Evolutionary conservation across 495 filamentous ascomycete genomes (phyloP), one percentile per base, ranked within the genome.

Genomic region (Penicillium tannophilum): DNA sequence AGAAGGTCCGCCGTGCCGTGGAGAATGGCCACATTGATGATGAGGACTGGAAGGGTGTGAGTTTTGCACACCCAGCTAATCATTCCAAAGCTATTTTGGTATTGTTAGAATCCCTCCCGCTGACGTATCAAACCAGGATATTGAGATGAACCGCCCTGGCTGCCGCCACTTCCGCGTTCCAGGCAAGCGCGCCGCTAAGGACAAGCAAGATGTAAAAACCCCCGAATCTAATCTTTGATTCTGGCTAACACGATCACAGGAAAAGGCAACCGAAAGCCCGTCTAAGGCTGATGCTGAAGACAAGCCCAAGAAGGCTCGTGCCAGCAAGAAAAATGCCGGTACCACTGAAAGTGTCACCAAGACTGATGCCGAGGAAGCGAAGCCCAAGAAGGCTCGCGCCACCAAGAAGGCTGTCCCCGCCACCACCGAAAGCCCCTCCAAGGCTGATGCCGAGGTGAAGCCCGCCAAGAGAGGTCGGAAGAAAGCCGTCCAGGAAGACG

Each of bases 1-100:
- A 78, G 23, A 92, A 90, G 71, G 71, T 93, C 35, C 69, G 71
- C 54, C 75, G 75, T 26, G 89, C 85, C 16, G 53, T 95, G 9
- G 79, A 78, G 26, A 78, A 88, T 60, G 90, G 89, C 9, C 88
- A 92, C 63, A 85, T 95, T 55, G 84, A 85, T 59, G 82, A 89
- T 52, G 86, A 87, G 35, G 91, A 92, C 51, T 94, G 90, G 87
- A 86, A 82, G 6, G 88, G 90, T 0, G 90, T 93, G 79, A 76
- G 87, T 72, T 68, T 69, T 45, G 28, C 10, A 17, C 23, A 36
- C 4, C 42, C 30, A 7, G 9, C 17, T 42, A 43, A 2, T n/a
- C 30, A 8, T 9, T 49, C 17, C 19, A 24, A 6, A 7, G 43
- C 3, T 4, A 11, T 6, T 46, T 46, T 24, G 43, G 26, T n/a